Conservation (phyloP, 192 early-diverging fungal genomes). For the Coemansia sp. region DNA sequence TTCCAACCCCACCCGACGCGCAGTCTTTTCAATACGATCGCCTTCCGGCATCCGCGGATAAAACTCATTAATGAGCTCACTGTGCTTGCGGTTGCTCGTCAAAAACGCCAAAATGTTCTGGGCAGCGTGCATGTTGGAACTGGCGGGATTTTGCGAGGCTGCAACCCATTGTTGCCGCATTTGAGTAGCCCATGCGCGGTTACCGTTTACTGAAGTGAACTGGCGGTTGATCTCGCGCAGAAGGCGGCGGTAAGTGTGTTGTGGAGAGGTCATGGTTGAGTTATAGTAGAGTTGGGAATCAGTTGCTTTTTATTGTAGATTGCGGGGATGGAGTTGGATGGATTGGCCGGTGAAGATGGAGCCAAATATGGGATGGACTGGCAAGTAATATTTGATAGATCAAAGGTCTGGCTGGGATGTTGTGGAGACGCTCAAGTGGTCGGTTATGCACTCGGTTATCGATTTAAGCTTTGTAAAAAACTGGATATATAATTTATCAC, state of each 20-base stretch:
- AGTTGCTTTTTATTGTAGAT: too few species aligned
- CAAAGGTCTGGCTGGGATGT: too few species aligned
- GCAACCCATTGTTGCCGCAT: constrained; percentile 37
- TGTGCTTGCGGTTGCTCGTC: constrained; percentile 33
- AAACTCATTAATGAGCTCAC: constrained; percentile 31
- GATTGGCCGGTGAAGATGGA: too few species aligned
- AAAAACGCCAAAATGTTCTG: constrained; percentile 29
- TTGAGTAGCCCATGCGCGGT: constrained; percentile 36
- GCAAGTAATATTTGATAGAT: too few species aligned
- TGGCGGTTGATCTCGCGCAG: constrained; percentile 48
- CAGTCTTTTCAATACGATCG: constrained; percentile 37
- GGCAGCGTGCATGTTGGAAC: constrained; percentile 9
- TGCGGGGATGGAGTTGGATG: too few species aligned
- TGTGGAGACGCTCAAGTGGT: too few species aligned
- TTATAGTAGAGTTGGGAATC: too few species aligned
- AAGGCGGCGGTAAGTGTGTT: constrained; percentile 37
- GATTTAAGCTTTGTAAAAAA: too few species aligned
- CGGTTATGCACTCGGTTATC: too few species aligned
- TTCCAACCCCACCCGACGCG: constrained; percentile 35
- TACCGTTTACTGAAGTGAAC: constrained; percentile 21
- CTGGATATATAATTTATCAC: background rate
- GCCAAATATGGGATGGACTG: too few species aligned
- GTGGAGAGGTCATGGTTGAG: too few species aligned
- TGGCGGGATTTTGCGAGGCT: background rate
- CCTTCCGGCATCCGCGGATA: constrained; percentile 33